Percentiles rank a stretch among this genome's conserved stretches.
These are phyloP conservation scores for Skeletonema grethae DNA, from an alignment of 108 stramenopile species.

Conservation along the genomic window DNA sequence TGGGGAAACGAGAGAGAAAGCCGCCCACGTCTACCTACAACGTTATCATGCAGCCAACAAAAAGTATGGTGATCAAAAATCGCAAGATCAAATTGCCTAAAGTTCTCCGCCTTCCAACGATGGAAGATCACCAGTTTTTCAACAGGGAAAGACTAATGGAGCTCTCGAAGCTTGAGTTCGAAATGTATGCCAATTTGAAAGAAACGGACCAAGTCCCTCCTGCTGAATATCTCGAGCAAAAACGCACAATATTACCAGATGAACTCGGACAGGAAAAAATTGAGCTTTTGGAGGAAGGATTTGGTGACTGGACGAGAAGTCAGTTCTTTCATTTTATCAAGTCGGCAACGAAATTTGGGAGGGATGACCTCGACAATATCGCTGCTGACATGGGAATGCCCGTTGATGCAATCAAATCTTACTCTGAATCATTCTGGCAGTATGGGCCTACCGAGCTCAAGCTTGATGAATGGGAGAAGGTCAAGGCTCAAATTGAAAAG, in stretches of 20 bases:
- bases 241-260: slow-evolving; percentile 64
- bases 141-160: slow-evolving; percentile 85
- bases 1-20: slow-evolving; percentile 87
- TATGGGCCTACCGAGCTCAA: slow-evolving; percentile 79
- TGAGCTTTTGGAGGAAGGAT: slow-evolving; percentile 91
- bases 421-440: slow-evolving; percentile 89
- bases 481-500: slow-evolving; percentile 71
- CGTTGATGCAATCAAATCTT: slow-evolving; percentile 76
- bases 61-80: slow-evolving; percentile 82
- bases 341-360: slow-evolving; percentile 90
- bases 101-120: slow-evolving; percentile 75
- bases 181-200: slow-evolving; percentile 76
- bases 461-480: slow-evolving; percentile 81
- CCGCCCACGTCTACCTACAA: slow-evolving; percentile 84
- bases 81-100: slow-evolving; percentile 74
- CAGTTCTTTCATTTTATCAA: slow-evolving; percentile 93
- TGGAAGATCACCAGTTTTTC: slow-evolving; percentile 97
- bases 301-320: slow-evolving; percentile 88
- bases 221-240: slow-evolving; percentile 56
- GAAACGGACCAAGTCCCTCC: slow-evolving; percentile 77
- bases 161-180: slow-evolving; percentile 78
- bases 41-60: slow-evolving; percentile 81
- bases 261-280: slow-evolving; percentile 77
- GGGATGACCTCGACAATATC: slow-evolving; percentile 82
- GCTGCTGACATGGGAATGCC: slow-evolving; percentile 89